These are phyloP conservation scores for Microbotryomycetes sp. DNA, from an alignment of 1,284 basidiomycete genomes.

Conservation along the genomic window DNA sequence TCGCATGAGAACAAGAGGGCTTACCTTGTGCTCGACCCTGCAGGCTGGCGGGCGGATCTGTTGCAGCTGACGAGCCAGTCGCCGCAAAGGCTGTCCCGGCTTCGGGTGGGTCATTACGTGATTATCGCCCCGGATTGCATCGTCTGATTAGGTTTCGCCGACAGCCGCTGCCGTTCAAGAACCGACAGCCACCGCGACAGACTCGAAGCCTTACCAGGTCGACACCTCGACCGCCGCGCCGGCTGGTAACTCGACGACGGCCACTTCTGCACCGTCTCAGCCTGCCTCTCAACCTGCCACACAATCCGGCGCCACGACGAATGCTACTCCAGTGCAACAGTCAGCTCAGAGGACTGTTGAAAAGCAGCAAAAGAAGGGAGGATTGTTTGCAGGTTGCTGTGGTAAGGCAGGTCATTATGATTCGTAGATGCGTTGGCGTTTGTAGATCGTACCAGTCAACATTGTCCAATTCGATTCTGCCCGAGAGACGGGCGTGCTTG, in stretches of 20 bases:
- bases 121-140: background rate
- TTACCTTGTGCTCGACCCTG: background rate
- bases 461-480: too few species aligned
- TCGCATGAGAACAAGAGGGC: background rate
- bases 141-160: background rate
- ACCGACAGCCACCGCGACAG: background rate
- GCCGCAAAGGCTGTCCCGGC: constrained; percentile 20
- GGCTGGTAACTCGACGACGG: background rate
- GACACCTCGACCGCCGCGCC: background rate
- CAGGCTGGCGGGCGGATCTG: background rate
- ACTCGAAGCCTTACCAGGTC: constrained; percentile 1
- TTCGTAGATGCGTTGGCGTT: too few species aligned
- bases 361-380: background rate
- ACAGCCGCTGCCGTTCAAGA: background rate
- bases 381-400: background rate
- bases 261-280: background rate
- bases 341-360: background rate
- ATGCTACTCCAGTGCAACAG: background rate
- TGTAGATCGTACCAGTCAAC: too few species aligned
- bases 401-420: background rate
- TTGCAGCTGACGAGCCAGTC: constrained; percentile 8
- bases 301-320: background rate
- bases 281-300: background rate
- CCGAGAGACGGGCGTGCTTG: too few species aligned
- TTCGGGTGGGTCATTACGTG: background rate